phyloP scores from a whole-genome alignment of 441 rosid species.

The Pelargonium myrrhifolium region DNA sequence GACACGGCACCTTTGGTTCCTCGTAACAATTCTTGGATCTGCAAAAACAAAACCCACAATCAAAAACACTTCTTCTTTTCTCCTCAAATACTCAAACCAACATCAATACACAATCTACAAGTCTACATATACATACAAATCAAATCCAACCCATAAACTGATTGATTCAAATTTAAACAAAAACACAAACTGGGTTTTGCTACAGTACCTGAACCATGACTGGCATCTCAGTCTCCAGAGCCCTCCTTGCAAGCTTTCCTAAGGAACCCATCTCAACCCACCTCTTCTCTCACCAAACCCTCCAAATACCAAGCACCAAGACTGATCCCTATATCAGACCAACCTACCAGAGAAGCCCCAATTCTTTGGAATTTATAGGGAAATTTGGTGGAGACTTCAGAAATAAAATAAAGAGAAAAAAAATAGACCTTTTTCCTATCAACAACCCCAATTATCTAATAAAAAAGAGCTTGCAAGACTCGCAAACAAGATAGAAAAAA shows the following conservation, averaged over 20 bases:
- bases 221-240: constrained; percentile 73
- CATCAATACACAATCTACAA: constrained; percentile 7
- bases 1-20: constrained; percentile 62
- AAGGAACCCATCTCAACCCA: constrained; percentile 63
- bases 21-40: constrained; percentile 73
- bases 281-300: neutral
- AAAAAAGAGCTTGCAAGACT: no score
- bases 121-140: constrained; percentile 1
- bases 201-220: constrained; percentile 72
- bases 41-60: constrained; percentile 26
- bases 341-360: neutral
- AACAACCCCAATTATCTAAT: neutral
- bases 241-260: constrained; percentile 72
- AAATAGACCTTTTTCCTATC: neutral
- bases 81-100: neutral
- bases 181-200: neutral
- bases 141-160: constrained; percentile 8
- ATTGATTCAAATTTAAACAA: constrained; percentile 4
- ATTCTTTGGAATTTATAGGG: neutral
- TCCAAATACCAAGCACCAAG: constrained; percentile 9
- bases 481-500: neutral
- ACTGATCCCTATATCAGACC: neutral
- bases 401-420: neutral
- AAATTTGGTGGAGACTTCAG: neutral
- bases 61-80: constrained; percentile 6